Percentiles rank a stretch among this genome's conserved stretches.
phyloP scores from a whole-genome alignment of 176 grass and related monocot species.

The Melocanna baccifera region DNA sequence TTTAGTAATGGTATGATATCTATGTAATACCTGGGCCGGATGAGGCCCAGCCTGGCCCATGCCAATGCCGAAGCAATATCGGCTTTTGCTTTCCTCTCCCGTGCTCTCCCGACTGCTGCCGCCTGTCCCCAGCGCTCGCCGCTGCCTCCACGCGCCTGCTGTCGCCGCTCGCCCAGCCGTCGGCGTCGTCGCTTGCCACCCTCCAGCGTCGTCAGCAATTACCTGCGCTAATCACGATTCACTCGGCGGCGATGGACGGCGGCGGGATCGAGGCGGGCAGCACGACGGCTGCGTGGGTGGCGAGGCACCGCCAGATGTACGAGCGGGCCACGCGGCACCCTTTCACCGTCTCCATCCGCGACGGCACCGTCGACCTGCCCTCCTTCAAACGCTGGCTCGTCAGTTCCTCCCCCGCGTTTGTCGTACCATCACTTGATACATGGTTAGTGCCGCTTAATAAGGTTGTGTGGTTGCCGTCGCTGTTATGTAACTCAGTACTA shows the following conservation, averaged over 20 bases:
- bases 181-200: too few relatives aligned
- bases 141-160: too few relatives aligned
- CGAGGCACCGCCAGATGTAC: constrained; percentile 51
- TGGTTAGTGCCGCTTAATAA: neutral
- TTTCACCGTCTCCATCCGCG: constrained; percentile 70
- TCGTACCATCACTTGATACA: neutral
- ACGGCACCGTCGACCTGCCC: constrained; percentile 59
- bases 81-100: too few relatives aligned
- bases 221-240: neutral
- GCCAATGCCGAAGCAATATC: too few relatives aligned
- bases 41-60: too few relatives aligned
- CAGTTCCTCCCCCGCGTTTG: neutral
- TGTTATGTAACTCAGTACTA: neutral
- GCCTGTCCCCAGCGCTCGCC: too few relatives aligned
- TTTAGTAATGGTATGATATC: too few relatives aligned
- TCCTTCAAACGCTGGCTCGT: constrained; percentile 89
- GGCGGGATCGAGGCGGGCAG: neutral
- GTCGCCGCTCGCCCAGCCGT: too few relatives aligned
- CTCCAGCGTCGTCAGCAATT: too few relatives aligned
- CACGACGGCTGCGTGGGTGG: constrained; percentile 55
- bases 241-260: constrained; percentile 35
- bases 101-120: too few relatives aligned
- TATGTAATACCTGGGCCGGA: too few relatives aligned
- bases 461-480: neutral
- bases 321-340: constrained; percentile 67